Evolutionary conservation across 768 basidiomycete species (phyloP), one percentile per base, ranked within the genome.

Genomic region (Boletus bicolor): DNA sequence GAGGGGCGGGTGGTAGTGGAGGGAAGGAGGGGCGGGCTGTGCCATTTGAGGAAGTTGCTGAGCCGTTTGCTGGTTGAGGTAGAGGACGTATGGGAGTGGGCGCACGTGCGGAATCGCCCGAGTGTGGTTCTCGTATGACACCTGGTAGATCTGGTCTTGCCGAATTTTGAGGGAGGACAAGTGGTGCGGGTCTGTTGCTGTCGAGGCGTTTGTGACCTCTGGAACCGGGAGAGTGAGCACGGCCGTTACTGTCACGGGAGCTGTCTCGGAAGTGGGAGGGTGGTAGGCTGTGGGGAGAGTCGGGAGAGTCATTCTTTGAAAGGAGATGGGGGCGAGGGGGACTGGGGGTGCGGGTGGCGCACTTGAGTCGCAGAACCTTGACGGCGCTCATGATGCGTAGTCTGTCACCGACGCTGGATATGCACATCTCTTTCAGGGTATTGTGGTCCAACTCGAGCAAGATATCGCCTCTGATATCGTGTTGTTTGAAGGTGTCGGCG

Each of bases 391-490:
- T 66, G 48, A 99, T 89, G 66, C 92, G 82, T 8, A 98, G 83
- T 47, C 95, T 78, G 72, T 99, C 97, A 11, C 97, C 97, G 41
- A 99, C 87, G 71, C 88, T 92, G 34, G 78, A 64, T 30, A 99
- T 82, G 14, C 89, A 89, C 84, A 98, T 91, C 73, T 99, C 97
- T 68, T 87, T 91, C 48, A 99, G 75, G 2, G 85, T 87, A 7
- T 76, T 72, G 71, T 94, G 91, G 66, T 98, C 96, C 44, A 98
- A 76, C 59, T 99, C 97, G 48, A 98, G 79, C 17, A 99, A 74
- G 21, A 99, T 86, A 67, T 92, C 89, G 6, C 96, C 94, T 49
- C 92, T 76, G 64, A 99, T 96, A 67, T 99, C 96, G 74, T 96
- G 90, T 5, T 80, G 78, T 46, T 78, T 82, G 76, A 99, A 99